These are phyloP conservation scores for Podospora pseudoanserina DNA, from an alignment of 495 filamentous ascomycete genomes.

Conservation along the genomic window DNA sequence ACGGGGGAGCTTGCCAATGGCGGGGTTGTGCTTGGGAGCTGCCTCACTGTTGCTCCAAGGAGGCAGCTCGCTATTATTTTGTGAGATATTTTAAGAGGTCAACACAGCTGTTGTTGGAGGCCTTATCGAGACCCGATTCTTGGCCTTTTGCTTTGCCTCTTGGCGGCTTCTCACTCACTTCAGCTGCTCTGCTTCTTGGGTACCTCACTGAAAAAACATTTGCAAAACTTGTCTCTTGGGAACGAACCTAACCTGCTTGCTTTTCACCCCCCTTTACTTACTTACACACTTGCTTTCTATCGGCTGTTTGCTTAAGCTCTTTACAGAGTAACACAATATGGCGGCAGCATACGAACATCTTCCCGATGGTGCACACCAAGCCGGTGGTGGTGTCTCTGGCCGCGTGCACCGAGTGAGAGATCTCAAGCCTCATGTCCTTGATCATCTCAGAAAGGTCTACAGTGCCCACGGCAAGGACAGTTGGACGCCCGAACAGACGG, in stretches of 20 bases:
- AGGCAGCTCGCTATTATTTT: background rate
- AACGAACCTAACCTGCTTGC: background rate
- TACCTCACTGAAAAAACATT: background rate
- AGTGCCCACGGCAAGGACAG: slow-evolving; percentile 28
- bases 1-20: background rate
- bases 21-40: slow-evolving; percentile 3
- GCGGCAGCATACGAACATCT: slow-evolving; percentile 10
- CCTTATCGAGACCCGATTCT: slow-evolving; percentile 9
- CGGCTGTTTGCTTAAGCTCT: background rate
- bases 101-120: background rate
- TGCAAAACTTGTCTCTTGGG: background rate
- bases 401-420: slow-evolving; percentile 30
- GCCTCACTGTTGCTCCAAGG: background rate
- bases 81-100: background rate
- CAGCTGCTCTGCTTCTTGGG: background rate
- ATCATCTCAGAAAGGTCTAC: slow-evolving; percentile 41
- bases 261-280: background rate
- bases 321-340: background rate
- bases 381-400: slow-evolving; percentile 35
- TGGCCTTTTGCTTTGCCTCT: slow-evolving; percentile 1
- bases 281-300: background rate
- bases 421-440: slow-evolving; percentile 29
- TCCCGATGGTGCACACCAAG: slow-evolving; percentile 33
- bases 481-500: slow-evolving; percentile 38
- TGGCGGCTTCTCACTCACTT: background rate